Conservation (phyloP, 306 rosid genomes). For the Alnus glutinosa region DNA sequence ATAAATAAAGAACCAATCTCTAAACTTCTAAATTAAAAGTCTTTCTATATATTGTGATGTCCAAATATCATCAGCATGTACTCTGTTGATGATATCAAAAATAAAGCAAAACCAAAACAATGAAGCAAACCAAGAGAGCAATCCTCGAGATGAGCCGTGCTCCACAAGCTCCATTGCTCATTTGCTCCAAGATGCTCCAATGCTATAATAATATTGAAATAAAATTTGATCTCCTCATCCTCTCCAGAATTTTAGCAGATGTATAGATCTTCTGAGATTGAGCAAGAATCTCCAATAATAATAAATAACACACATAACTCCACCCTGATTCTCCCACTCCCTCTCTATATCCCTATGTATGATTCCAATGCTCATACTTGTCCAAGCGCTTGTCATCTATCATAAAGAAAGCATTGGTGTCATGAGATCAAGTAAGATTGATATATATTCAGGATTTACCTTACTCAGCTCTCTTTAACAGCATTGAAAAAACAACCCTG, state of each 20-base stretch:
- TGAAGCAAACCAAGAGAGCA: constrained; percentile 99
- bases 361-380: constrained; percentile 99
- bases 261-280: constrained; percentile 95
- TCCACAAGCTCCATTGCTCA: constrained; percentile 99
- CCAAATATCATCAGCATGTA: constrained; percentile 45
- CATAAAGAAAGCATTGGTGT: constrained; percentile 98
- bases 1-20: constrained; percentile 22
- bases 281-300: constrained; percentile 92
- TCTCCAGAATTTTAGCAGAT: constrained; percentile 85
- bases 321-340: constrained; percentile 99
- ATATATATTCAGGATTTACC: constrained; percentile 83
- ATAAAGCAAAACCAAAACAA: constrained; percentile 70
- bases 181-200: constrained; percentile 99
- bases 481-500: constrained; percentile 50
- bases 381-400: constrained; percentile 99
- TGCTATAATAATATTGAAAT: constrained; percentile 82
- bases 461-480: constrained; percentile 70
- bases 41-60: constrained; percentile 32
- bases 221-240: constrained; percentile 93
- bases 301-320: constrained; percentile 89
- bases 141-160: constrained; percentile 99
- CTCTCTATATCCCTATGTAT: constrained; percentile 98
- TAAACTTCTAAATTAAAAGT: constrained; percentile 24
- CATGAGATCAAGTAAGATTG: constrained; percentile 80
- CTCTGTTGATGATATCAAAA: constrained; percentile 55